Percentiles rank a stretch among this genome's conserved stretches.
These are phyloP conservation scores for Fusarium algeriense DNA, from an alignment of 2,329 filamentous ascomycete species.

Conservation along the genomic window DNA sequence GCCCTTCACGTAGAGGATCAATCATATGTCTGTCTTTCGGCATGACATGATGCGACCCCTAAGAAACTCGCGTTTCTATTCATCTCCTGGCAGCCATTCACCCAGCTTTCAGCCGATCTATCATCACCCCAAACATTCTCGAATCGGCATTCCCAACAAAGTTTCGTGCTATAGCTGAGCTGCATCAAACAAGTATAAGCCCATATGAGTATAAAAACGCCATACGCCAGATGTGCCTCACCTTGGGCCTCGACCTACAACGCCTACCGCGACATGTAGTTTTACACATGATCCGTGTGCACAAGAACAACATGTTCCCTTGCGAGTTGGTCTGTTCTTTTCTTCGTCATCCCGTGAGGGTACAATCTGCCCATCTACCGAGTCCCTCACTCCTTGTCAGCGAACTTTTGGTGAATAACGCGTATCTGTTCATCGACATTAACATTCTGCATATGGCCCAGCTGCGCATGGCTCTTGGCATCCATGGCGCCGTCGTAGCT, in stretches of 20 bases:
- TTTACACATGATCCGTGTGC: slow-evolving; percentile 23
- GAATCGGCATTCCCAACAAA: neutral
- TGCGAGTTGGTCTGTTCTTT: neutral
- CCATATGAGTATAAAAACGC: slow-evolving; percentile 41
- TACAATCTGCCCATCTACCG: slow-evolving; percentile 1
- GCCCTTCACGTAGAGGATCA: neutral
- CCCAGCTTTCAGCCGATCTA: neutral
- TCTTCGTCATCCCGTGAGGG: slow-evolving; percentile 5
- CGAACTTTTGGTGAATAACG: slow-evolving; percentile 68
- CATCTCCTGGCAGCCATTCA: neutral
- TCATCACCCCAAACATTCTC: neutral
- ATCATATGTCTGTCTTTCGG: neutral
- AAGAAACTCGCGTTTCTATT: neutral
- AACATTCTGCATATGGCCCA: slow-evolving; percentile 72
- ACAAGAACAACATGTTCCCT: neutral
- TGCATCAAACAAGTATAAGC: slow-evolving; percentile 46
- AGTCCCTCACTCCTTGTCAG: slow-evolving; percentile 52
- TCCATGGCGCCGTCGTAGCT: slow-evolving; percentile 76
- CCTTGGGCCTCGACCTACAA: slow-evolving; percentile 44
- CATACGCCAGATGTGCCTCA: slow-evolving; percentile 47
- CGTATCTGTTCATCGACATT: slow-evolving; percentile 90
- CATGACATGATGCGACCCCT: neutral
- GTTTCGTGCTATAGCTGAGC: slow-evolving; percentile 29
- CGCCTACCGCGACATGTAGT: slow-evolving; percentile 34
- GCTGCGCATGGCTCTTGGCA: slow-evolving; percentile 65